phyloP scores from a whole-genome alignment of 2,329 filamentous ascomycete genomes.

The Sphaerulina vaccinii region DNA sequence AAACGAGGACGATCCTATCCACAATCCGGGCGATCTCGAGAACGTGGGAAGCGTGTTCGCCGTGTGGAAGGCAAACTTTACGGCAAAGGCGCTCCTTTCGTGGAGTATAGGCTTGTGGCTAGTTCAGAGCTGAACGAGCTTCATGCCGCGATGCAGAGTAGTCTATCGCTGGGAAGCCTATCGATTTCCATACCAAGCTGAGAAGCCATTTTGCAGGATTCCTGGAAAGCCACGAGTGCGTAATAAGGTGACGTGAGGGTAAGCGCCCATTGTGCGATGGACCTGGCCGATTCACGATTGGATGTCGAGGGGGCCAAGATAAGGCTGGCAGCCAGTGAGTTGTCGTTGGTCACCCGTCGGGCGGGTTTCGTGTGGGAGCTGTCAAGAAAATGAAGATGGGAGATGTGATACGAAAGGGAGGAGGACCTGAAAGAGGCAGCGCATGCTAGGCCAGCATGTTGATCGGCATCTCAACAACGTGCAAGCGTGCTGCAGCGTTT shows the following conservation, averaged over 20 bases:
- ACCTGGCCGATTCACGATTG: not conserved
- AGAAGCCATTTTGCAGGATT: not conserved
- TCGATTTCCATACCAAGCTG: not conserved
- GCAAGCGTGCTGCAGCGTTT: not conserved
- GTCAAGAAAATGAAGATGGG: not conserved
- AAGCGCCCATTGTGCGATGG: not conserved
- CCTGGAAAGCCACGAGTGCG: not conserved
- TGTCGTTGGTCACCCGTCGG: not conserved
- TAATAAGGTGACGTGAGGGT: not conserved
- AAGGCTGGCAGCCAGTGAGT: not conserved
- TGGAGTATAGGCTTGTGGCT: slow-evolving; percentile 3
- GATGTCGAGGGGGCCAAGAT: not conserved
- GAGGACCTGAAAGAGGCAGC: slow-evolving; percentile 4
- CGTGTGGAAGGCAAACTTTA: slow-evolving; percentile 8
- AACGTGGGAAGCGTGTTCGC: slow-evolving; percentile 16
- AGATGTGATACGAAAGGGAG: not conserved
- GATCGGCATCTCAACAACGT: slow-evolving; percentile 1
- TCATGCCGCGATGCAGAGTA: not conserved
- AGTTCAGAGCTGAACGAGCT: not conserved
- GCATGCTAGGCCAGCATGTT: slow-evolving; percentile 6
- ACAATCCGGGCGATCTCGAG: slow-evolving; percentile 6
- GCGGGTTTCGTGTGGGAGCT: not conserved
- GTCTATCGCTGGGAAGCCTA: too few species aligned
- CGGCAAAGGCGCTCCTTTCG: slow-evolving; percentile 9
- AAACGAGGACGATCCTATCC: slow-evolving; percentile 6